Conservation (phyloP, 495 filamentous ascomycete genomes). For the Wilcoxina mikolae region DNA sequence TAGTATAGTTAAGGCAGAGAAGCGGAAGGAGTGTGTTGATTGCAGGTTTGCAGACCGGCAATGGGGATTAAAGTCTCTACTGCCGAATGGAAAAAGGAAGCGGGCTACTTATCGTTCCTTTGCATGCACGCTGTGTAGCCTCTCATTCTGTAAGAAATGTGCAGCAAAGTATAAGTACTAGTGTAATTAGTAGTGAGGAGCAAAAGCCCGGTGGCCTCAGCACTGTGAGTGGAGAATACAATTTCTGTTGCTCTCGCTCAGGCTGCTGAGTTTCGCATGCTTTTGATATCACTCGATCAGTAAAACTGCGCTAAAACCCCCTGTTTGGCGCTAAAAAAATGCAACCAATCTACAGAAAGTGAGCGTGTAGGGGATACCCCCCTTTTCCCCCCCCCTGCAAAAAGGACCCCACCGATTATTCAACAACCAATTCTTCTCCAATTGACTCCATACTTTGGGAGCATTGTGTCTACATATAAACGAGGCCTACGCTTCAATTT, state of each 20-base stretch:
- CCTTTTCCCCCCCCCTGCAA: too few species aligned
- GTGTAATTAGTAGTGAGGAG: neutral
- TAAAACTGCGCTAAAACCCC: too few species aligned
- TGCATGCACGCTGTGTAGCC: neutral
- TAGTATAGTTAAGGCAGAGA: neutral
- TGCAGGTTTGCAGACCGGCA: neutral
- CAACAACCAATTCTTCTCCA: too few species aligned
- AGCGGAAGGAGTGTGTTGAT: neutral
- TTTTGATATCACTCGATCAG: slow-evolving; percentile 2
- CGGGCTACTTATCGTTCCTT: neutral
- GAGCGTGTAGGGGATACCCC: too few species aligned
- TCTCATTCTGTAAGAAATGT: neutral
- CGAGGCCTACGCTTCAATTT: too few species aligned
- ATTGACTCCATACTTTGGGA: too few species aligned
- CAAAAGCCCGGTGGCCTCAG: neutral
- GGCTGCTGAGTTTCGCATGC: neutral
- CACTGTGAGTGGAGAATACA: neutral
- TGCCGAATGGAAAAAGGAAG: neutral
- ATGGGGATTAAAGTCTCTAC: neutral
- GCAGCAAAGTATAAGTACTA: too few species aligned
- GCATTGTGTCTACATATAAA: too few species aligned
- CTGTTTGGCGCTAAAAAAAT: too few species aligned
- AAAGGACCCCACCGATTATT: too few species aligned
- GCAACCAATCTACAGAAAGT: too few species aligned
- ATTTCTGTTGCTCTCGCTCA: neutral